Evolutionary conservation across 768 basidiomycete genomes (phyloP).

Genomic region (Termitomyces sp.): DNA sequence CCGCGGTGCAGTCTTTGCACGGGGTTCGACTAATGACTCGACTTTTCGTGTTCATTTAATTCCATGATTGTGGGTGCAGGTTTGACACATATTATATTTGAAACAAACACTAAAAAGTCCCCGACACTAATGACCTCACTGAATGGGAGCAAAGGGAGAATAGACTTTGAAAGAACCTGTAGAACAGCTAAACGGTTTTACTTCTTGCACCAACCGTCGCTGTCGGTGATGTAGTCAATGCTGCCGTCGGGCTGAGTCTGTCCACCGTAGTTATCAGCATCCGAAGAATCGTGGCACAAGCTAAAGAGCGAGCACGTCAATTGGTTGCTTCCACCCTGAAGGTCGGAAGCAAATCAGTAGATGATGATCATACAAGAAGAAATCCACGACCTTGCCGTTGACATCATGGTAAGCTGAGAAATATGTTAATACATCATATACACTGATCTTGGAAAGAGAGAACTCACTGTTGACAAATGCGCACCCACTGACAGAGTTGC

Average conservation of each 20-base stretch:
- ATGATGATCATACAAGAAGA: constrained; percentile 6
- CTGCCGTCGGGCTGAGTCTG: constrained; percentile 43
- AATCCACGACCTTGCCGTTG: constrained; percentile 36
- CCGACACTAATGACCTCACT: background rate
- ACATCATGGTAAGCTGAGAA: constrained; percentile 44
- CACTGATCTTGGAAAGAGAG: background rate
- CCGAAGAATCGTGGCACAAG: constrained; percentile 33
- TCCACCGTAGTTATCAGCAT: constrained; percentile 41
- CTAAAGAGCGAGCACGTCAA: constrained; percentile 44
- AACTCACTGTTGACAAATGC: constrained; percentile 42
- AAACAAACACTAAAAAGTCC: background rate
- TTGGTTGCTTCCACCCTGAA: constrained; percentile 39
- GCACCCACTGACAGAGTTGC: constrained; percentile 38
- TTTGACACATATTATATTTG: background rate
- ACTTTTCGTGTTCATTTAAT: background rate
- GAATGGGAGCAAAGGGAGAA: background rate
- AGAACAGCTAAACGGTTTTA: background rate
- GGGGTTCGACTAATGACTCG: background rate
- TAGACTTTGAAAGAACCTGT: too few relatives aligned
- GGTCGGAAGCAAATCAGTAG: background rate
- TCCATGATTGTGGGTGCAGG: background rate
- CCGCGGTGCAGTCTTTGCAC: too few relatives aligned
- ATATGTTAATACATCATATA: background rate
- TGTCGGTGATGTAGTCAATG: constrained; percentile 39
- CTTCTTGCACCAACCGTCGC: constrained; percentile 42